A percentile compares a stretch with the other conserved stretches of the same genome.
These are phyloP conservation scores for Penicillium daleae DNA, from an alignment of 495 filamentous ascomycete species.

Conservation along the genomic window DNA sequence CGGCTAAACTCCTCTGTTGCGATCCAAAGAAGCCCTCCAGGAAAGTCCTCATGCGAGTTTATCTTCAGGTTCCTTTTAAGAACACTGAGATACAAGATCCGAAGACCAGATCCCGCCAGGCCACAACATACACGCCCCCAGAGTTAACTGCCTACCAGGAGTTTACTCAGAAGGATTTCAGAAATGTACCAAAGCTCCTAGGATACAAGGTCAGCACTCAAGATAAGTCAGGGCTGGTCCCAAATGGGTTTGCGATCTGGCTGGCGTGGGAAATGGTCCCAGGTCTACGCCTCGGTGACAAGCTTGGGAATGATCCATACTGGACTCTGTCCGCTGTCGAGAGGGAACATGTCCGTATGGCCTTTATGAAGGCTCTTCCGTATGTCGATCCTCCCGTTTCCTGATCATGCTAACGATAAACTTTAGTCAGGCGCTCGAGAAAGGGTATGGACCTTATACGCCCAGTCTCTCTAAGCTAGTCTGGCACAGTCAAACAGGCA, in stretches of 20 bases:
- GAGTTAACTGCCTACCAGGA: conserved; percentile 17
- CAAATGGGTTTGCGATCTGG: conserved; percentile 21
- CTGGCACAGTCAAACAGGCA: conserved; percentile 17
- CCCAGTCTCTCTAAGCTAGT: conserved; percentile 13
- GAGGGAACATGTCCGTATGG: conserved; percentile 18
- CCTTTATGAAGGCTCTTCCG: conserved; percentile 21
- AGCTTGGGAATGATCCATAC: conserved; percentile 12
- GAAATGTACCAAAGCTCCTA: conserved; percentile 17
- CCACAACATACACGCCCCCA: conserved; percentile 12
- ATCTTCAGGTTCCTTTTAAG: conserved; percentile 20
- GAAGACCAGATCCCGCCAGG: conserved; percentile 19
- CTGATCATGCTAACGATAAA: conserved; percentile 15
- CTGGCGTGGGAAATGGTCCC: conserved; percentile 21
- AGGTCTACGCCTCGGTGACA: conserved; percentile 22
- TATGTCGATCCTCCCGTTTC: conserved; percentile 18
- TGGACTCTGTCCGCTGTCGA: conserved; percentile 13
- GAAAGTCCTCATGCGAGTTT: conserved; percentile 20
- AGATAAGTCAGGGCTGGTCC: conserved; percentile 17
- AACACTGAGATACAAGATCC: conserved; percentile 21
- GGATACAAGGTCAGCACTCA: conserved; percentile 18
- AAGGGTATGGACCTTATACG: conserved; percentile 13
- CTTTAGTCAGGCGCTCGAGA: conserved; percentile 15
- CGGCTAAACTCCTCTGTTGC: conserved; percentile 20
- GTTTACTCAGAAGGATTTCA: conserved; percentile 12
- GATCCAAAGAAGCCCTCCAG: conserved; percentile 11